phyloP scores from a whole-genome alignment of 2,329 filamentous ascomycete genomes.

The Aspergillus hortae region DNA sequence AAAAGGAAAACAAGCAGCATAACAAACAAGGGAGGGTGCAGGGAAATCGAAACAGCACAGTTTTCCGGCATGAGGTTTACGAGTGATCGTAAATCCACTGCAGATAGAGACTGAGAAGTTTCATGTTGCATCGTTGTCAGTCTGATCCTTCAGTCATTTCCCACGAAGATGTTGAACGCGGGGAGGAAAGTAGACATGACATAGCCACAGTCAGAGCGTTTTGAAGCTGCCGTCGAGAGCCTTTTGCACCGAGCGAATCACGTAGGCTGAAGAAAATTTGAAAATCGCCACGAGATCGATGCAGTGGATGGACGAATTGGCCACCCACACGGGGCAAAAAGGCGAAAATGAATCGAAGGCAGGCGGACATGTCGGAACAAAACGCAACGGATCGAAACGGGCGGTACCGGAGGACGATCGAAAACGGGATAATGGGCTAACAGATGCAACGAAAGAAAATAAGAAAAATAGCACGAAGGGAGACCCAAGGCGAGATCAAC shows the following conservation, averaged over 20 bases:
- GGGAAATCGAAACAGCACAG: constrained; percentile 6
- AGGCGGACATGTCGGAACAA: constrained; percentile 14
- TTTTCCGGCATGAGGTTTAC: constrained; percentile 12
- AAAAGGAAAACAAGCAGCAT: constrained; percentile 10
- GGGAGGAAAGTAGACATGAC: constrained; percentile 26
- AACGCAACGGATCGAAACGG: constrained; percentile 31
- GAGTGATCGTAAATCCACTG: constrained; percentile 15
- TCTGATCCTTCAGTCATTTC: constrained; percentile 22
- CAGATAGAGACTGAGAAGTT: constrained; percentile 21
- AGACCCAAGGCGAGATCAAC: constrained; percentile 32
- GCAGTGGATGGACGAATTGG: background rate
- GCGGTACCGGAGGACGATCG: constrained; percentile 31
- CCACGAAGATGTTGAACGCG: constrained; percentile 11
- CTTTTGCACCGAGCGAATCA: constrained; percentile 14
- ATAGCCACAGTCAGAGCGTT: constrained; percentile 35
- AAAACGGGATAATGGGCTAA: constrained; percentile 33
- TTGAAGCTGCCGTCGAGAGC: constrained; percentile 25
- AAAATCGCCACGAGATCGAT: constrained; percentile 5
- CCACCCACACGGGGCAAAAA: background rate
- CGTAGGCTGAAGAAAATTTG: constrained; percentile 7
- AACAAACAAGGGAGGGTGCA: constrained; percentile 4
- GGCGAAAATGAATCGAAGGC: constrained; percentile 13
- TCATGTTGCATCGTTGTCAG: constrained; percentile 32
- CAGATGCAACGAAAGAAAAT: constrained; percentile 32
- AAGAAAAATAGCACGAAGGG: constrained; percentile 18